A percentile compares a stretch with the other conserved stretches of the same genome.
These are phyloP conservation scores for Cucurbita ficifolia DNA, from an alignment of 306 rosid species.

Conservation along the genomic window DNA sequence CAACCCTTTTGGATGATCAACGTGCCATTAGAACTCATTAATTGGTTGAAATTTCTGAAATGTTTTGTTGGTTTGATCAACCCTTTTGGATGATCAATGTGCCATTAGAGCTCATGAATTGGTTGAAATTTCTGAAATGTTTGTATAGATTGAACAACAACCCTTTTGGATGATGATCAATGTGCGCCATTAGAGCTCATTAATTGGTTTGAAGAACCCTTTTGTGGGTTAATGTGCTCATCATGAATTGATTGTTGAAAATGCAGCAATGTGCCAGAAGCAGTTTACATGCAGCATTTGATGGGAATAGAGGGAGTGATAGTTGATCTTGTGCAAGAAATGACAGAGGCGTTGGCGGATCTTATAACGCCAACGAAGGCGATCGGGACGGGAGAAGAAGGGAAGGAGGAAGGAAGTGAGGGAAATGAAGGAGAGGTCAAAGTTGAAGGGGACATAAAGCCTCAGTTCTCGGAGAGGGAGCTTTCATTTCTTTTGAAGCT, in stretches of 20 bases:
- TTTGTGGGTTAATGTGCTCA: neutral
- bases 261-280: slow-evolving; percentile 78
- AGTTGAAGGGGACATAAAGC: slow-evolving; percentile 32
- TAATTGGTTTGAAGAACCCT: neutral
- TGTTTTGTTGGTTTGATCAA: too few species aligned
- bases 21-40: too few species aligned
- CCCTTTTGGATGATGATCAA: neutral
- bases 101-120: too few species aligned
- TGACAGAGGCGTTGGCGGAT: slow-evolving; percentile 48
- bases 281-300: slow-evolving; percentile 72
- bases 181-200: neutral
- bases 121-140: too few species aligned
- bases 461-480: slow-evolving; percentile 61
- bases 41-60: too few species aligned
- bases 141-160: too few species aligned
- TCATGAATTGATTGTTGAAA: neutral
- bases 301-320: slow-evolving; percentile 93
- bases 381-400: slow-evolving; percentile 19
- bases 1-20: neutral
- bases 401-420: slow-evolving; percentile 26
- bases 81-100: too few species aligned
- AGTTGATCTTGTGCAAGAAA: slow-evolving; percentile 72
- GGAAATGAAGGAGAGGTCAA: slow-evolving; percentile 10
- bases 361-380: slow-evolving; percentile 29
- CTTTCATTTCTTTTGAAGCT: slow-evolving; percentile 70